Percentiles rank a stretch among this genome's conserved stretches.
Evolutionary conservation across 257 asterid species (phyloP).

Genomic region (Pogostemon cablin): DNA sequence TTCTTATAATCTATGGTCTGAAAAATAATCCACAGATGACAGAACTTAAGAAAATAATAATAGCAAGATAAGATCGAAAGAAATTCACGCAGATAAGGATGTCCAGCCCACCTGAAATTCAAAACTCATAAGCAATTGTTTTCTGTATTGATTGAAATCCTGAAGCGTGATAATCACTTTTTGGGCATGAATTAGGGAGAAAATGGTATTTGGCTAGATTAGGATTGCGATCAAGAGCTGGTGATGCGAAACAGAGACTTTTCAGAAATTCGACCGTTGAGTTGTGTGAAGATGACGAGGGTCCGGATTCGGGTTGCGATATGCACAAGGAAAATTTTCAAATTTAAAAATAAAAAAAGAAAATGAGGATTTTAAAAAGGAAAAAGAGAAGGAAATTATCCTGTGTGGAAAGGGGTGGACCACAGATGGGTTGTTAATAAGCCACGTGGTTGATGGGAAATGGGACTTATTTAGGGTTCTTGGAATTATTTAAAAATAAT

Average conservation of each 20-base stretch:
- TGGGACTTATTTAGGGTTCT: not conserved
- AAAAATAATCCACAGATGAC: not conserved
- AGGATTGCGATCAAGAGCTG: constrained; percentile 19
- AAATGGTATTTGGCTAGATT: not conserved
- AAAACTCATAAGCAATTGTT: constrained; percentile 6
- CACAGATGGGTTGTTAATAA: not conserved
- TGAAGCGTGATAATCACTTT: not conserved
- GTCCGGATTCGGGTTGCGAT: not conserved
- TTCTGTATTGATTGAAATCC: constrained; percentile 2
- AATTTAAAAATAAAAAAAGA: not conserved
- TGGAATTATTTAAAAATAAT: too few relatives aligned
- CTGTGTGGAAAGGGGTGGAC: not conserved
- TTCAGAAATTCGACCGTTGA: constrained; percentile 38
- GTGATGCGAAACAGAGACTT: not conserved
- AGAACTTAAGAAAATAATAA: not conserved
- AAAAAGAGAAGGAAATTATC: too few relatives aligned
- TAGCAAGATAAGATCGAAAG: not conserved
- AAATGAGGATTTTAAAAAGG: not conserved
- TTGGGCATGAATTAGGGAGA: constrained; percentile 19
- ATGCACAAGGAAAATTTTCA: not conserved
- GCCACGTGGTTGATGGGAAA: constrained; percentile 23
- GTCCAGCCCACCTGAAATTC: constrained; percentile 37
- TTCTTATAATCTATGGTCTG: not conserved
- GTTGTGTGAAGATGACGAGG: constrained; percentile 14
- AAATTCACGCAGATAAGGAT: constrained; percentile 4